Conservation (phyloP, 2,329 filamentous ascomycete genomes). For the Acrocalymma vagum region DNA sequence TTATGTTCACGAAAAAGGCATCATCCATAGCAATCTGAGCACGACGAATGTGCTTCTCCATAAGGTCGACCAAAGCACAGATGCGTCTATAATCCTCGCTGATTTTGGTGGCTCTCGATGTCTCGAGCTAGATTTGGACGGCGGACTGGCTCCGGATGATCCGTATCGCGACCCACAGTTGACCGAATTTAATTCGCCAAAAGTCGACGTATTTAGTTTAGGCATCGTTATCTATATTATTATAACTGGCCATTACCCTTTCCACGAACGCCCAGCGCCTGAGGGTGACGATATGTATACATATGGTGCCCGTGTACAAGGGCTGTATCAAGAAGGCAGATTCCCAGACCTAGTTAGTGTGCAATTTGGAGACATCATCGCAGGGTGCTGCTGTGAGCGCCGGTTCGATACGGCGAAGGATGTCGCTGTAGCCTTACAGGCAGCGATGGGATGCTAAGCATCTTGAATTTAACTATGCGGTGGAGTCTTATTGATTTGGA, state of each 20-base stretch:
- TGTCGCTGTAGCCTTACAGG: constrained; percentile 17
- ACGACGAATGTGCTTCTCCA: constrained; percentile 20
- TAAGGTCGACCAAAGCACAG: constrained; percentile 3
- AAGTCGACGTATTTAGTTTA: constrained; percentile 14
- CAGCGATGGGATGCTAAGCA: constrained; percentile 6
- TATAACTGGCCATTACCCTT: constrained; percentile 17
- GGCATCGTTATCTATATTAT: constrained; percentile 16
- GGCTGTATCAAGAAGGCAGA: constrained; percentile 9
- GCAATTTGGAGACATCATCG: constrained; percentile 14
- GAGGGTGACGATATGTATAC: constrained; percentile 6
- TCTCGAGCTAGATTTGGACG: constrained; percentile 10
- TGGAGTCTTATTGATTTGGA: too few relatives aligned
- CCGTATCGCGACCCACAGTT: constrained; percentile 13
- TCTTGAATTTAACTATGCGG: too few relatives aligned
- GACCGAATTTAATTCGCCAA: constrained; percentile 10
- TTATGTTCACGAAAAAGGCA: constrained; percentile 15
- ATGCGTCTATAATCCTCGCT: constrained; percentile 17
- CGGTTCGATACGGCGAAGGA: constrained; percentile 15
- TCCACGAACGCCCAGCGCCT: constrained; percentile 9
- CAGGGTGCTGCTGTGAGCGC: constrained; percentile 18
- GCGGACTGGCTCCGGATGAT: constrained; percentile 15
- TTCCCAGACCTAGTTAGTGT: constrained; percentile 16
- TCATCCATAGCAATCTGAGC: constrained; percentile 20
- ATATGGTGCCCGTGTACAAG: constrained; percentile 11
- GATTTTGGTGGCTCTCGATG: constrained; percentile 22